Conservation (phyloP, 768 basidiomycete genomes). For the Auricularia auricula-judae region DNA sequence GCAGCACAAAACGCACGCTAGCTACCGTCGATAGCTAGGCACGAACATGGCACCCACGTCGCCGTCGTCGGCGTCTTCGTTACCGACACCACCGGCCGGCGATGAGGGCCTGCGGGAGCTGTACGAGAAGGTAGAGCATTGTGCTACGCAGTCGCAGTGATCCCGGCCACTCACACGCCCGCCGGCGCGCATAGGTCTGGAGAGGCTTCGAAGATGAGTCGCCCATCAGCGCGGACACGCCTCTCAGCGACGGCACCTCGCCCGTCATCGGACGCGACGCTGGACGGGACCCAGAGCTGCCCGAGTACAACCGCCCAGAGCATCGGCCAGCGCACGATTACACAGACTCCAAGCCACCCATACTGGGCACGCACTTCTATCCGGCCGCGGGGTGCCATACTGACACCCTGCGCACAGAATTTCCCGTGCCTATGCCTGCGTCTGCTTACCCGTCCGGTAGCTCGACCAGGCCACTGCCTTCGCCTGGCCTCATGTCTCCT, state of each 20-base stretch:
- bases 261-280: neutral
- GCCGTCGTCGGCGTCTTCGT: neutral
- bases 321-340: neutral
- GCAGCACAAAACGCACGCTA: neutral
- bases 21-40: neutral
- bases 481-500: neutral
- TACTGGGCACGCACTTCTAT: neutral
- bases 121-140: constrained; percentile 46
- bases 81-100: constrained; percentile 29
- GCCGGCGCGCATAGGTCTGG: constrained; percentile 31
- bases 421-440: neutral
- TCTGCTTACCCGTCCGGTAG: neutral
- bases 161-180: neutral
- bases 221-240: constrained; percentile 13
- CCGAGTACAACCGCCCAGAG: neutral
- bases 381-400: neutral
- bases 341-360: neutral
- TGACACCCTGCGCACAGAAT: neutral
- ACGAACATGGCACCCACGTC: neutral
- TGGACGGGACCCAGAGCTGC: neutral
- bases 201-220: constrained; percentile 50
- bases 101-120: constrained; percentile 65
- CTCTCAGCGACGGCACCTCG: neutral
- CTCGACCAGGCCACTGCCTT: neutral
- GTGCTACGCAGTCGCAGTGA: neutral